Evolutionary conservation across 495 filamentous ascomycete species (phyloP).

Genomic region (Poronia punctata): DNA sequence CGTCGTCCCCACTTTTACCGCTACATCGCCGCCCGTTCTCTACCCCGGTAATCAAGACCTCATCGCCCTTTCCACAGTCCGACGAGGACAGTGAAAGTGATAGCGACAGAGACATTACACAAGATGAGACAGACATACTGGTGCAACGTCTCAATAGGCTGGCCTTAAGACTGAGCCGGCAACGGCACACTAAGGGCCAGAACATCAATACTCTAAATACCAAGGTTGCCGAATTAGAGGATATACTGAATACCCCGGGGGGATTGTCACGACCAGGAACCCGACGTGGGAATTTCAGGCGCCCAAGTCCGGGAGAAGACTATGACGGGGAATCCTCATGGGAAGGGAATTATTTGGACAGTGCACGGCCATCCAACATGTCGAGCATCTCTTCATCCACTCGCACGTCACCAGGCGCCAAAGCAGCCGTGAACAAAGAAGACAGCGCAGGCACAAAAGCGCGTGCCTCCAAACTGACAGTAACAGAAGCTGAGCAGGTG

Average conservation of each 20-base stretch:
- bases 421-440: slow-evolving; percentile 1
- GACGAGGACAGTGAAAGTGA: slow-evolving; percentile 14
- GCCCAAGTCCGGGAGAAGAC: background rate
- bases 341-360: slow-evolving; percentile 7
- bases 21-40: slow-evolving; percentile 22
- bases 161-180: slow-evolving; percentile 27
- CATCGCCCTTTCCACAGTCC: slow-evolving; percentile 14
- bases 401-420: slow-evolving; percentile 12
- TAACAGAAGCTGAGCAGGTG: slow-evolving; percentile 24
- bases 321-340: slow-evolving; percentile 12
- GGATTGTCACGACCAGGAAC: background rate
- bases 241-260: slow-evolving; percentile 7
- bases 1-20: slow-evolving; percentile 29
- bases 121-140: slow-evolving; percentile 42
- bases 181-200: slow-evolving; percentile 19
- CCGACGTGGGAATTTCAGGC: background rate
- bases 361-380: slow-evolving; percentile 1
- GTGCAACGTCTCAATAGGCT: slow-evolving; percentile 44
- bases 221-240: slow-evolving; percentile 43
- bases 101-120: slow-evolving; percentile 23
- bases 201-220: slow-evolving; percentile 29
- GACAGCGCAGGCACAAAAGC: background rate
- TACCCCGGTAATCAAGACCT: slow-evolving; percentile 13
- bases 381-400: slow-evolving; percentile 9
- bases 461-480: slow-evolving; percentile 10